A percentile compares a stretch with the other conserved stretches of the same genome.
Evolutionary conservation across 2,329 filamentous ascomycete genomes (phyloP).

Genomic region (Tolypocladium inflatum): DNA sequence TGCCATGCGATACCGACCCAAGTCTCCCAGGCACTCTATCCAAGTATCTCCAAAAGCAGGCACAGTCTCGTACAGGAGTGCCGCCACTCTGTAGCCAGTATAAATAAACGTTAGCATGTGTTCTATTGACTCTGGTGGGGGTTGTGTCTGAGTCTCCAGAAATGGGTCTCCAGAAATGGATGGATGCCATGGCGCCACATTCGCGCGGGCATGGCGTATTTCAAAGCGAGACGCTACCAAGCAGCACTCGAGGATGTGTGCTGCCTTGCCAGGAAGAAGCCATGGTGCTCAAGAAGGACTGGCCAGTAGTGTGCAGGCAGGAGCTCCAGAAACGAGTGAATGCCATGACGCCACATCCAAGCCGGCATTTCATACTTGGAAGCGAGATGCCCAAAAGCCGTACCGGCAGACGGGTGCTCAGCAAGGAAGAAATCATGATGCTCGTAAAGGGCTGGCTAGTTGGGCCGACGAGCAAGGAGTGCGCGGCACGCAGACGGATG

Average conservation of each 20-base stretch:
- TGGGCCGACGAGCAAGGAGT: too few species aligned
- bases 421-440: conserved; percentile 83
- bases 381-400: conserved; percentile 57
- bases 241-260: conserved; percentile 68
- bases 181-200: conserved; percentile 84
- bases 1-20: conserved; percentile 78
- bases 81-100: conserved; percentile 82
- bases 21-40: conserved; percentile 86
- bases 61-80: conserved; percentile 75
- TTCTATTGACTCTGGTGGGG: conserved; percentile 66
- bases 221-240: conserved; percentile 59
- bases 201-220: conserved; percentile 83
- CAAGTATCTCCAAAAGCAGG: conserved; percentile 77
- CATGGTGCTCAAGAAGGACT: conserved; percentile 51
- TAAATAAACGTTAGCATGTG: conserved; percentile 91
- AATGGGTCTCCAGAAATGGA: conserved; percentile 74
- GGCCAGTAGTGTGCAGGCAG: too few species aligned
- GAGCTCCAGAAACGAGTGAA: too few species aligned
- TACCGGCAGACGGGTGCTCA: conserved; percentile 71
- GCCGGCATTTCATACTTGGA: conserved; percentile 86
- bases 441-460: conserved; percentile 21
- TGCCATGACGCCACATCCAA: conserved; percentile 88
- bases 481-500: conserved; percentile 47
- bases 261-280: conserved; percentile 69
- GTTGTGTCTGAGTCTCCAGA: conserved; percentile 65